Percentiles rank a stretch among this genome's conserved stretches.
Evolutionary conservation across 306 rosid genomes (phyloP).

Genomic region (Sindora glabra): DNA sequence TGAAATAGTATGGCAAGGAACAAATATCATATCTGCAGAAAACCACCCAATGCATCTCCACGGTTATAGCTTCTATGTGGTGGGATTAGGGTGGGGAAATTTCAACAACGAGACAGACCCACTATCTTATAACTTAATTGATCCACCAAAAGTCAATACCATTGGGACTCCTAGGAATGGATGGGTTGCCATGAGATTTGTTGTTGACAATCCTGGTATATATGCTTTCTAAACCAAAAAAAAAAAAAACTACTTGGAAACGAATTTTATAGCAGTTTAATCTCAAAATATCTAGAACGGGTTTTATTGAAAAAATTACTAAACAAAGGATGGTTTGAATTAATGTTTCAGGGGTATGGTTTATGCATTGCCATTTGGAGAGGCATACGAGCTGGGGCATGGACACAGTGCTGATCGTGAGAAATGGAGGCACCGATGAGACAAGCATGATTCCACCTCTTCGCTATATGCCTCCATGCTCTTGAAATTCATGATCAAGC

Average conservation of each 20-base stretch:
- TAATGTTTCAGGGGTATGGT: slow-evolving; percentile 30
- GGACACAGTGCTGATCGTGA: slow-evolving; percentile 18
- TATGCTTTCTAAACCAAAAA: not conserved
- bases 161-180: slow-evolving; percentile 39
- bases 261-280: too few species aligned
- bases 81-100: slow-evolving; percentile 26
- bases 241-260: too few species aligned
- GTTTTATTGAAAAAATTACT: too few species aligned
- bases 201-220: slow-evolving; percentile 31
- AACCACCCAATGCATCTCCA: slow-evolving; percentile 44
- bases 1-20: slow-evolving; percentile 32
- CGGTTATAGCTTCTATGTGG: slow-evolving; percentile 30
- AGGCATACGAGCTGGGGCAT: slow-evolving; percentile 27
- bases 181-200: slow-evolving; percentile 20
- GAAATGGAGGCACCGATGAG: slow-evolving; percentile 10
- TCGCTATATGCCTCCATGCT: not conserved
- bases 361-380: slow-evolving; percentile 27
- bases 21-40: slow-evolving; percentile 18
- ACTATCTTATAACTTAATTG: slow-evolving; percentile 20
- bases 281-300: too few species aligned
- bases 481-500: not conserved
- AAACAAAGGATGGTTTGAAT: too few species aligned
- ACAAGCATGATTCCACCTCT: slow-evolving; percentile 21
- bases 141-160: slow-evolving; percentile 37
- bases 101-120: slow-evolving; percentile 17